Evolutionary conservation across 208 protist genomes (phyloP), one percentile per base, ranked within the genome.

Genomic region (Trypanosoma congolense): DNA sequence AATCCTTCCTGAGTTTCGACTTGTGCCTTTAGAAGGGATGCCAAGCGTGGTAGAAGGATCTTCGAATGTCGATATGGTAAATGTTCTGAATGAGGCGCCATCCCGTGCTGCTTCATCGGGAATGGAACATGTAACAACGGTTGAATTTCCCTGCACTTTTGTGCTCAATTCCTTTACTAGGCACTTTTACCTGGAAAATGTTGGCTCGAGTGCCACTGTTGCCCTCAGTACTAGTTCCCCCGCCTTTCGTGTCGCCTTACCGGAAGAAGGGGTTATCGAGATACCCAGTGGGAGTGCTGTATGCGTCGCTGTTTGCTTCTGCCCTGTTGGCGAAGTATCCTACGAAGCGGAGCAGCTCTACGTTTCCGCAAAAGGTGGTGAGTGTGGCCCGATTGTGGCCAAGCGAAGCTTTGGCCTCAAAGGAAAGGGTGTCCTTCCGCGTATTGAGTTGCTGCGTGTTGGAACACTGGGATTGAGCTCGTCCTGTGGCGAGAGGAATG

Each of bases 131-230:
- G 28, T 69, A 6, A 35, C 21, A 18, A 48, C 2, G 26, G 61
- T 28, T 52, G 58, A 60, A 30, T 84, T 89, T 56, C 77, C 77
- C 3, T 71, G 40, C 50, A 89, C 77, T 4, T 73, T 91, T 59
- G 68, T 90, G 19, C 65, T 92, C 41, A 59, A 65, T 33, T 57
- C 46, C 5, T 44, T 49, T 10, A 70, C 44, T 30, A 46, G 73
- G 42, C 58, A 36, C n/a, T 87, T 83, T 46, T 59, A 73, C 19
- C 67, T 94, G 14, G 75, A 85, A 57, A 94, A 94, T 71, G 71
- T 62, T 16, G 87, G 87, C 28, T 94, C 87, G n/a, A 53, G 47
- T 43, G 76, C 80, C 0, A 45, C 85, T 1, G 65, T 94, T 16
- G 74, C 56, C 42, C 22, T 94, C 12, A 60, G 74, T 29, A 83